Base-by-base conservation (phyloP, 2,329 filamentous ascomycete species). In the Aspergillus sp. region DNA sequence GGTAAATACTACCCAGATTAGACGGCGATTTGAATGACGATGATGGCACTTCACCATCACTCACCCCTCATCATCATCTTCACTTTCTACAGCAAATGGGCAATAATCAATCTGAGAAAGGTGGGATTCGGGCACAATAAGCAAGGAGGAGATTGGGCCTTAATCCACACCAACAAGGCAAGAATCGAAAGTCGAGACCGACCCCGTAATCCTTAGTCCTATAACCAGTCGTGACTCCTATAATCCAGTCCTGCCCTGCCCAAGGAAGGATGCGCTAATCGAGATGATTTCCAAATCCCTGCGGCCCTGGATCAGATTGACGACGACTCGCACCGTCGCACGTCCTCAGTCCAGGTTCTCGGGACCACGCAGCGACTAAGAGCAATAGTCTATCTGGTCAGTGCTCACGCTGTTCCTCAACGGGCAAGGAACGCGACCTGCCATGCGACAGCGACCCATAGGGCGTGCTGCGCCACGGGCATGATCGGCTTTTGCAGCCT, bases 261-360 rank as follows among this genome's bases (percentile, higher is more conserved):
- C 33, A 50, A 50, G 33, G 41, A 27, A 50, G 33, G 41, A 23
- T 45, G 40, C 31, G 50, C 50, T 52, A 52, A 47, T 55, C 35
- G 33, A 49, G 44, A 48, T 51, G 35, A n/a, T 37, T 54, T 58
- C 24, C 52, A 61, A 61, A 58, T 61, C 52, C 23, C 45, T 52
- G 46, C 27, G 27, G 27, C 14, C 35, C 14, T 14, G 15, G 52
- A 56, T 49, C 27, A n/a, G 33, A 41, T 21, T 35, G 27, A 31
- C 9, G 3, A 31, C 9, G 8, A 9, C 31, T 17, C 6, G 33
- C 12, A 24, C 31, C 31, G 31, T 21, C 7, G 14, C 24, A 50
- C 14, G 52, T 21, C 43, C 12, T 7, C 12, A 7, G 49, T 58
- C 59, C 56, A 61, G 59, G 49, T 56, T 48, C 39, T 46, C 52